phyloP scores from a whole-genome alignment of 768 basidiomycete species.

The Trametes sanguinea region DNA sequence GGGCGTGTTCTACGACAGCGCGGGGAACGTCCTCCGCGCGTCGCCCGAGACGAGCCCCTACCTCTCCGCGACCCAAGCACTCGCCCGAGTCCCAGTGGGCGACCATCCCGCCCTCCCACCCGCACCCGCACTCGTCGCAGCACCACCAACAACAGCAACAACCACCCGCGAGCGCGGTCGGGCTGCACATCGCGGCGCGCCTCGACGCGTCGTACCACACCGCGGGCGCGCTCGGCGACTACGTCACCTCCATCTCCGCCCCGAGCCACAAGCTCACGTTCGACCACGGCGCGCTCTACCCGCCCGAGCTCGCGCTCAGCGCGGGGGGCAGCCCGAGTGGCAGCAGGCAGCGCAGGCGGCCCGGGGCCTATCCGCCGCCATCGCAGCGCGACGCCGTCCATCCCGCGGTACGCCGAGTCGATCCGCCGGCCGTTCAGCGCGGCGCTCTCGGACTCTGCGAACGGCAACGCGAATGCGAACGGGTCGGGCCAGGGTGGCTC shows the following conservation, averaged over 20 bases:
- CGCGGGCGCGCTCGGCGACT: slow-evolving; percentile 33
- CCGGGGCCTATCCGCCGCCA: slow-evolving; percentile 69
- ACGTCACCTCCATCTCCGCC: slow-evolving; percentile 55
- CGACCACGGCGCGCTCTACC: slow-evolving; percentile 57
- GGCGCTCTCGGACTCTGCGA: slow-evolving; percentile 38
- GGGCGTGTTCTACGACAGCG: slow-evolving; percentile 27
- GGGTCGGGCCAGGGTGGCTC: slow-evolving; percentile 2
- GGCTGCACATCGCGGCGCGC: slow-evolving; percentile 2
- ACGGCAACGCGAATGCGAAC: slow-evolving; percentile 8
- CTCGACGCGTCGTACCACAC: slow-evolving; percentile 26
- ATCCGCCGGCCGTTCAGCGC: slow-evolving; percentile 50
- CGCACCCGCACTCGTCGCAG: slow-evolving; percentile 5
- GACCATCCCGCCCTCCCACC: slow-evolving; percentile 22
- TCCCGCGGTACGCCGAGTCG: slow-evolving; percentile 50
- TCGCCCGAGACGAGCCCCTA: slow-evolving; percentile 25
- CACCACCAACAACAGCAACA: slow-evolving; percentile 20
- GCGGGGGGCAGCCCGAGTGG: no score
- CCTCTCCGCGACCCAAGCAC: slow-evolving; percentile 17
- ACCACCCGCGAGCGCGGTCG: slow-evolving; percentile 32
- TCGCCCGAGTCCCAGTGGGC: slow-evolving; percentile 43
- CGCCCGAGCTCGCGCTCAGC: slow-evolving; percentile 36
- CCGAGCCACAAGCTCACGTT: slow-evolving; percentile 71
- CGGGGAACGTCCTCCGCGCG: slow-evolving; percentile 5
- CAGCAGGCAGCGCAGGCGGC: slow-evolving; percentile 26
- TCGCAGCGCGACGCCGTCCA: slow-evolving; percentile 75